Evolutionary conservation across 2,329 filamentous ascomycete species (phyloP).

Genomic region (Calonectria pseudoreteaudii): DNA sequence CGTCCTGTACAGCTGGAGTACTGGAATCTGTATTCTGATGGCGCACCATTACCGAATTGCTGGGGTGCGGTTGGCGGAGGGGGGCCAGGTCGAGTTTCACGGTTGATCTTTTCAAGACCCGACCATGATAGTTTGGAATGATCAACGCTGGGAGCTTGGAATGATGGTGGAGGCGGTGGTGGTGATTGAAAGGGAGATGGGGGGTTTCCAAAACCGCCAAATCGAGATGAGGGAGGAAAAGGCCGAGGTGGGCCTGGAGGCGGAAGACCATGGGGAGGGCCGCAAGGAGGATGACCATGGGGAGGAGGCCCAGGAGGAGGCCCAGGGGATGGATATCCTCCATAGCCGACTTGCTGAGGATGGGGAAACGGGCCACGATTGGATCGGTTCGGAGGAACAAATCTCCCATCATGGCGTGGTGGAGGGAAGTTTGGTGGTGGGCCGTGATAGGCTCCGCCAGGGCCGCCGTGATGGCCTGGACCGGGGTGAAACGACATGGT

Average conservation of each 20-base stretch:
- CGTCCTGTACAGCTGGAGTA: constrained; percentile 80
- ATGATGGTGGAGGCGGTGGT: constrained; percentile 51
- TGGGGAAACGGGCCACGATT: constrained; percentile 25
- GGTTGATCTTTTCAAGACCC: constrained; percentile 39
- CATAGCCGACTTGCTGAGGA: constrained; percentile 31
- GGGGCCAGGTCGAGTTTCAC: constrained; percentile 46
- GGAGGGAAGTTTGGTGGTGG: neutral
- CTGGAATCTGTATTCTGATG: constrained; percentile 76
- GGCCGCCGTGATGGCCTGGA: constrained; percentile 52
- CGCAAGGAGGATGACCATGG: neutral
- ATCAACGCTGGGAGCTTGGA: constrained; percentile 57
- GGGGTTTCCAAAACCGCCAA: constrained; percentile 35
- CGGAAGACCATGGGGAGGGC: constrained; percentile 24
- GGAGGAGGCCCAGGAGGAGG: constrained; percentile 34
- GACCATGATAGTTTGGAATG: constrained; percentile 59
- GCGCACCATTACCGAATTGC: constrained; percentile 75
- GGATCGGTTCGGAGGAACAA: neutral
- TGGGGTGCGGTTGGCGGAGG: constrained; percentile 64
- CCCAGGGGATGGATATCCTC: constrained; percentile 42
- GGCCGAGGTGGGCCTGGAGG: constrained; percentile 43
- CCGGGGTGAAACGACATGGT: constrained; percentile 56
- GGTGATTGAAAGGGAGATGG: constrained; percentile 47
- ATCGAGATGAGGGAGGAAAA: constrained; percentile 30
- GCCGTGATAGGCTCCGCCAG: neutral
- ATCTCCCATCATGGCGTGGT: neutral